Evolutionary conservation across 2,329 filamentous ascomycete genomes (phyloP), one percentile per base, ranked within the genome.

Genomic region (Aureobasidium subglaciale): DNA sequence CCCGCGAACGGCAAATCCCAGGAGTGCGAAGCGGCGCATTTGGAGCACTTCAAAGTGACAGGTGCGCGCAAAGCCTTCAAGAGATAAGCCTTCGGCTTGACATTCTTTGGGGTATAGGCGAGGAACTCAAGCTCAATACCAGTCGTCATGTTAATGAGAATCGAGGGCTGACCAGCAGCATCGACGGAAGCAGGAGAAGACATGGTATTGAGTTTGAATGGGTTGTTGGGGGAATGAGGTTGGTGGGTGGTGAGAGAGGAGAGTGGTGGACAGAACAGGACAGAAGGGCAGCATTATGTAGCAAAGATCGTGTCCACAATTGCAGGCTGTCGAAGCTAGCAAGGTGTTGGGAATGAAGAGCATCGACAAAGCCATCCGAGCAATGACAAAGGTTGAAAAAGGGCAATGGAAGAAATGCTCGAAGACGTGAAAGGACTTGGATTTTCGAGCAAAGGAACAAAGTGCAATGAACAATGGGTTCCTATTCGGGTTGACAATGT

Each of bases 141-240:
- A 10, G 18, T 30, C 9, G 48, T 52, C 35, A 52, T 35, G 22
- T 49, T 15, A 8, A 11, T 22, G 18, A 48, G 20, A 8, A 32
- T 48, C 9, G 30, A 37, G 18, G 27, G 32, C 45, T 49, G 45
- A 49, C 45, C 45, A 37, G 45, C 45, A 37, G 45, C 45, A 11
- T 27, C 22, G 2, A 10, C 3, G 6, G 2, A 4, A 37, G 15
- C 20, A 22, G 5, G 10, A 1, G 20, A 18, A 37, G 22, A 38
- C 30, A 37, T 49, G 5, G 7, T 22, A 22, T 18, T 4, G 29
- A 24, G 16, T 15, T 45, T 15, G 16, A 8, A 7, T 20, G 32
- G 32, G 4, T 22, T 32, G 42, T 32, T 35, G 32, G 15, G n/a
- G n/a, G n/a, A 13, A 15, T 11, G 13, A 5, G 10, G 24, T 45